phyloP scores from a whole-genome alignment of 805 yeast species.

The Zygoascus ofunaensis region DNA sequence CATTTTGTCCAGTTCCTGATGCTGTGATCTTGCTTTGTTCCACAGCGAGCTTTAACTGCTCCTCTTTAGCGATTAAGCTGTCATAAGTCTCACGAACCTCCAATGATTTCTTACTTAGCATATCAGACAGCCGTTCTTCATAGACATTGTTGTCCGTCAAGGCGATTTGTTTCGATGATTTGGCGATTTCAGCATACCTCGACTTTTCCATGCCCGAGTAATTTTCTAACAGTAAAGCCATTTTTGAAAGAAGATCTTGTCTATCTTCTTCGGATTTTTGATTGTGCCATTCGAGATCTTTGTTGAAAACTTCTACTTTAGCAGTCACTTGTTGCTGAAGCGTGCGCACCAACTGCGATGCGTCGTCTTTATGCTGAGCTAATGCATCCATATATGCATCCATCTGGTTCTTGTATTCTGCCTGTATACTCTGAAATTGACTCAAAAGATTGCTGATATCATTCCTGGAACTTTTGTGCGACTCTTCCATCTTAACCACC shows the following conservation, averaged over 20 bases:
- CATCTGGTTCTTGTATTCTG: not conserved
- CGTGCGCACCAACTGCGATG: not conserved
- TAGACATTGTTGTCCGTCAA: not conserved
- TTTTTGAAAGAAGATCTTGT: not conserved
- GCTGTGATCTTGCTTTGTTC: not conserved
- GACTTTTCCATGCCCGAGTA: not conserved
- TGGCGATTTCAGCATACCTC: not conserved
- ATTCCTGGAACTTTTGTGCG: not conserved
- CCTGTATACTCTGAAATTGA: not conserved
- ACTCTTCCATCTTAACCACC: slow-evolving; percentile 1
- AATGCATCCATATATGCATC: not conserved
- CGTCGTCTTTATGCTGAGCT: not conserved
- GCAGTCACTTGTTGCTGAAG: not conserved
- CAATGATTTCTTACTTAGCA: not conserved
- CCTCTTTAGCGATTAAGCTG: not conserved
- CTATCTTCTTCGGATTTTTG: slow-evolving; percentile 1
- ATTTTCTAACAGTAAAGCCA: slow-evolving; percentile 4
- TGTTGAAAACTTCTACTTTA: not conserved
- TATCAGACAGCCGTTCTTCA: not conserved
- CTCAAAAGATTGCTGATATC: not conserved
- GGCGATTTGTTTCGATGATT: not conserved
- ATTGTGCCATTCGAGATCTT: slow-evolving; percentile 2
- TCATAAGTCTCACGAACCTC: not conserved
- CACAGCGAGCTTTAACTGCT: not conserved
- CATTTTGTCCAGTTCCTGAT: not conserved